Evolutionary conservation across 2,329 filamentous ascomycete genomes (phyloP).

Genomic region (Sporothrix pseudoabietina): DNA sequence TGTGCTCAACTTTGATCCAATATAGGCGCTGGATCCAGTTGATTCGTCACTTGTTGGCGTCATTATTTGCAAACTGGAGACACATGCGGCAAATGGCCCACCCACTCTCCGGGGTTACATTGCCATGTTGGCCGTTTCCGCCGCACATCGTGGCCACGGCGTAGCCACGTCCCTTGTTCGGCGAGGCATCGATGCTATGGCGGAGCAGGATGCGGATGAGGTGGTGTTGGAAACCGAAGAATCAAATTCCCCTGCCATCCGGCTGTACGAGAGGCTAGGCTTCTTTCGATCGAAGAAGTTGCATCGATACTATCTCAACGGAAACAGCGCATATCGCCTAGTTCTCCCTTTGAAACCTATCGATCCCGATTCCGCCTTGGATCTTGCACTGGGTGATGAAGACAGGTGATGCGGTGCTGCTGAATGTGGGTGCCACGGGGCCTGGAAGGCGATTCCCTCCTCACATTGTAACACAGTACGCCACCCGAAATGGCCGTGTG

Average conservation of each 20-base stretch:
- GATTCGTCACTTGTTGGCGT: constrained; percentile 77
- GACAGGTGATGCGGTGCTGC: constrained; percentile 29
- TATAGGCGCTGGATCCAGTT: constrained; percentile 60
- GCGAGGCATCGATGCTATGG: constrained; percentile 90
- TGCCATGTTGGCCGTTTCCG: constrained; percentile 93
- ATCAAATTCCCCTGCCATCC: constrained; percentile 85
- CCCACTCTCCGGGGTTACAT: constrained; percentile 85
- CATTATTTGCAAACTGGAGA: constrained; percentile 91
- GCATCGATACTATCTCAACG: constrained; percentile 94
- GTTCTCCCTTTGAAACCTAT: constrained; percentile 72
- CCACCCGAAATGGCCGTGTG: too few relatives aligned
- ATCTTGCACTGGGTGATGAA: constrained; percentile 42
- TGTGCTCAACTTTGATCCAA: background rate
- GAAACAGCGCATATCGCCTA: constrained; percentile 88
- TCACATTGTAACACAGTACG: too few relatives aligned
- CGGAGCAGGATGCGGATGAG: constrained; percentile 80
- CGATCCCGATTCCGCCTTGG: constrained; percentile 46
- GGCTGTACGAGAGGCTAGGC: constrained; percentile 87
- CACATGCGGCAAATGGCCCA: constrained; percentile 78
- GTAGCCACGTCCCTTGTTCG: constrained; percentile 89
- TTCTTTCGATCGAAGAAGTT: constrained; percentile 91
- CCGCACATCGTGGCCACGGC: constrained; percentile 76
- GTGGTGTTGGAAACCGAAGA: constrained; percentile 96
- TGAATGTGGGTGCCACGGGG: background rate
- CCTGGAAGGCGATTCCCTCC: background rate